Evolutionary conservation across 352 stramenopile genomes (phyloP), one percentile per base, ranked within the genome.

Genomic region (Phytopythium mirpurense): DNA sequence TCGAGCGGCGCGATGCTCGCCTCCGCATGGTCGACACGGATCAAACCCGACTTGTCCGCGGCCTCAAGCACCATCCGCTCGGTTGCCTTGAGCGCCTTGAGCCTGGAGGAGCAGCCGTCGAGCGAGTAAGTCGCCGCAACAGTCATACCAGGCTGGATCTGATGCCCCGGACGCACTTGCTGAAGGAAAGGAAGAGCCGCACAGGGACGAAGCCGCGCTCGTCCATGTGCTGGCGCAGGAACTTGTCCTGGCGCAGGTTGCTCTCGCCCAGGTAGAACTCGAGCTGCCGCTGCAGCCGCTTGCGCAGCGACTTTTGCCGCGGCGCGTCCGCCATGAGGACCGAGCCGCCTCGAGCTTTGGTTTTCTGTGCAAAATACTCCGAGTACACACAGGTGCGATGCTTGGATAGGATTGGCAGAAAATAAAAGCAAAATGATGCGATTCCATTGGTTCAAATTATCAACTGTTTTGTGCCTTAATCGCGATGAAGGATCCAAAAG

Each of bases 201-300:
- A 68, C 63, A 4, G 72, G 56, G 24, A 91, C 56, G 56, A 84
- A 89, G 32, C 73, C 76, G 32, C 81, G 42, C 21, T 72, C 70
- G 55, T 92, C 77, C 78, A 88, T 86, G 50, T 72, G 54, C 57
- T 90, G 72, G 57, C 83, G 77, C 54, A 92, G 56, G 57, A 89
- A 90, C 56, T 90, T 92, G 66, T 92, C 82, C 59, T 84, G 74
- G 7, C 78, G 74, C 38, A 92, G 58, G 58, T 90, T 92, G 61
- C 78, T 88, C 41, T 73, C 67, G 59, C 82, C 83, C 42, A 92
- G 51, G 41, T 90, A 90, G 59, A 92, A 90, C 72, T 92, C 78
- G 49, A 92, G 76, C 68, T 92, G 82, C 37, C 78, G 74, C 64
- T 90, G 76, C 38, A 92, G 69, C 26, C 71, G 74, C 74, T 84